A percentile compares a stretch with the other conserved stretches of the same genome.
phyloP scores from a whole-genome alignment of 176 grass and related monocot genomes.

The Chrysopogon serrulatus region DNA sequence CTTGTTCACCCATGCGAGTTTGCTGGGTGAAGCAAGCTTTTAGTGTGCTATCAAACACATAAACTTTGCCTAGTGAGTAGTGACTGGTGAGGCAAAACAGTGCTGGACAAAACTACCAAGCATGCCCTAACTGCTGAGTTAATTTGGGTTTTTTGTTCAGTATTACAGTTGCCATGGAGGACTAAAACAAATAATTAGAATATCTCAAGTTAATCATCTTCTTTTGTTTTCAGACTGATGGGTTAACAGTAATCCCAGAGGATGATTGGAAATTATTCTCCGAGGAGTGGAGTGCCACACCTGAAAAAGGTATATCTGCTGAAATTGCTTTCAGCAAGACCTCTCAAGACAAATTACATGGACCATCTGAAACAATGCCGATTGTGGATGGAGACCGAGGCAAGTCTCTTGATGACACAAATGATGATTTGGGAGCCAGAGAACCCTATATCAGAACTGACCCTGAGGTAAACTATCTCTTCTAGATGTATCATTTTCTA shows the following conservation, averaged over 20 bases:
- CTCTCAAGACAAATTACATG: conserved; percentile 39
- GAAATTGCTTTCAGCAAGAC: conserved; percentile 67
- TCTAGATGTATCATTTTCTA: no score
- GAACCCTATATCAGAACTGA: no score
- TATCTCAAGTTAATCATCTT: conserved; percentile 11
- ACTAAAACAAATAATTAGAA: conserved; percentile 12
- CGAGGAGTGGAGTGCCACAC: conserved; percentile 72
- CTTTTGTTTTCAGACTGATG: conserved; percentile 69
- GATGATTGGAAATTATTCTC: conserved; percentile 78
- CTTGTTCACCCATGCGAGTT: no score
- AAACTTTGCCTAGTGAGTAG: not conserved
- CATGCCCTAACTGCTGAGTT: not conserved
- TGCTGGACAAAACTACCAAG: not conserved
- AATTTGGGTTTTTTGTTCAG: conserved; percentile 2
- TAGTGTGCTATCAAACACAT: not conserved
- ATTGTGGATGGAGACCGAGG: no score
- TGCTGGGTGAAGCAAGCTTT: not conserved
- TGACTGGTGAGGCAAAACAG: not conserved
- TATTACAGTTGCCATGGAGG: not conserved
- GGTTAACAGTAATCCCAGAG: conserved; percentile 77
- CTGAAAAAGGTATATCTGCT: conserved; percentile 68
- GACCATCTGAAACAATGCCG: no score
- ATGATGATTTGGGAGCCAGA: no score
- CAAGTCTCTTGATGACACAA: no score
- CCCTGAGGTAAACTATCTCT: no score